Conservation (phyloP, 805 yeast genomes). For the Spencermartinsiella europaea region DNA sequence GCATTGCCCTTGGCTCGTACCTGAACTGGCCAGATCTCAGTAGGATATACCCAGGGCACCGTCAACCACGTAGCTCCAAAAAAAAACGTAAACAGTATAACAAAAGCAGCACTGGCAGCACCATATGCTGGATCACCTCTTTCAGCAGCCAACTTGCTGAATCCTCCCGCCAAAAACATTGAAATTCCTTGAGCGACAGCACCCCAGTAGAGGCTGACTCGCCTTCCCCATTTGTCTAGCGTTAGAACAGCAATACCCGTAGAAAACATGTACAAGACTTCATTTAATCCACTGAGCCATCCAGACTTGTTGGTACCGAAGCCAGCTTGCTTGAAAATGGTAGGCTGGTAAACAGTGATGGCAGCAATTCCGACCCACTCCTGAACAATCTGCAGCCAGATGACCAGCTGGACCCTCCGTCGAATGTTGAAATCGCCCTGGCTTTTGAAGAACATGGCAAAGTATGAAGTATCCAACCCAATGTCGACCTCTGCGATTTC, state of each 20-base stretch:
- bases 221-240: conserved; percentile 27
- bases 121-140: conserved; percentile 30
- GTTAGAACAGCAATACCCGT: conserved; percentile 26
- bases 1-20: conserved; percentile 25
- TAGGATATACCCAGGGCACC: conserved; percentile 29
- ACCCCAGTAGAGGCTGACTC: conserved; percentile 26
- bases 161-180: conserved; percentile 40
- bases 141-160: conserved; percentile 25
- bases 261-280: conserved; percentile 23
- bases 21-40: conserved; percentile 28
- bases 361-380: conserved; percentile 32
- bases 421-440: conserved; percentile 21
- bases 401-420: conserved; percentile 23
- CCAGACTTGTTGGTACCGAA: conserved; percentile 12
- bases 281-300: conserved; percentile 26
- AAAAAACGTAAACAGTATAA: conserved; percentile 35
- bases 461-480: conserved; percentile 11
- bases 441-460: conserved; percentile 12
- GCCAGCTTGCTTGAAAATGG: conserved; percentile 33
- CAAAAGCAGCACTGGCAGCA: conserved; percentile 32
- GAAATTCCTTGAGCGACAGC: conserved; percentile 31
- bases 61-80: conserved; percentile 30
- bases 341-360: conserved; percentile 14
- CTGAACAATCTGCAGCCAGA: conserved; percentile 35
- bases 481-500: conserved; percentile 9